Base-by-base conservation (phyloP, 2,329 filamentous ascomycete genomes). In the Sarocladium strictum region DNA sequence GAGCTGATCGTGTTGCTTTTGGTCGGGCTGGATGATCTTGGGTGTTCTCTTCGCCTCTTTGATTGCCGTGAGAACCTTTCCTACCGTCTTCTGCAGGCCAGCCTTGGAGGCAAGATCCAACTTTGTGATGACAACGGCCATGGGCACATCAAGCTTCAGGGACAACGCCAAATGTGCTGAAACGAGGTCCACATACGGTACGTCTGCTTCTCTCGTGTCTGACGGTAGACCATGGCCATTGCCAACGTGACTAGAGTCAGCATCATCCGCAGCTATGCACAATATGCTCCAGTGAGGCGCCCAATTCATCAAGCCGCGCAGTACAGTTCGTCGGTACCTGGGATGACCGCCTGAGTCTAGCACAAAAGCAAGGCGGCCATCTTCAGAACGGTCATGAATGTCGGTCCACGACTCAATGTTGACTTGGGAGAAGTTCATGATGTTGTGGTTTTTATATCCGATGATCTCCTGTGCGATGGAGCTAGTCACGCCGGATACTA, bases 331-430 rank as follows among this genome's bases (percentile, higher is more conserved):
- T 49, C 91, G 83, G 69, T 94, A 99, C 43, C 91, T 84, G 35
- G 92, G 87, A 59, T 96, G 89, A 0, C 94, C 94, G 15, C 93
- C 93, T 45, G 93, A 95, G 69, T 99, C 94, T 1, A 91, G 90
- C 6, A 97, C 76, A 61, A 97, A 92, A 4, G 94, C 90, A 3
- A 99, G 72, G 19, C 92, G 85, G 2, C 86, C 89, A 56, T 78
- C 72, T 57, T 86, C 83, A 1, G 90, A 83, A 50, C 85, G 81
- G 35, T 89, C 86, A 67, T 99, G 94, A 53, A 97, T 94, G 66
- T 97, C 93, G 53, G 89, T 85, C 94, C 94, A 99, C 0, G 91
- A 92, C 56, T 90, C 89, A 47, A 97, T 86, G 65, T 96, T 90
- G 14, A 85, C 86, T 57, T 87, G 86, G 2, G 89, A 86, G 67